Evolutionary conservation across 202 grass and related monocot genomes (phyloP).

Genomic region (Miscanthus sacchariflorus): DNA sequence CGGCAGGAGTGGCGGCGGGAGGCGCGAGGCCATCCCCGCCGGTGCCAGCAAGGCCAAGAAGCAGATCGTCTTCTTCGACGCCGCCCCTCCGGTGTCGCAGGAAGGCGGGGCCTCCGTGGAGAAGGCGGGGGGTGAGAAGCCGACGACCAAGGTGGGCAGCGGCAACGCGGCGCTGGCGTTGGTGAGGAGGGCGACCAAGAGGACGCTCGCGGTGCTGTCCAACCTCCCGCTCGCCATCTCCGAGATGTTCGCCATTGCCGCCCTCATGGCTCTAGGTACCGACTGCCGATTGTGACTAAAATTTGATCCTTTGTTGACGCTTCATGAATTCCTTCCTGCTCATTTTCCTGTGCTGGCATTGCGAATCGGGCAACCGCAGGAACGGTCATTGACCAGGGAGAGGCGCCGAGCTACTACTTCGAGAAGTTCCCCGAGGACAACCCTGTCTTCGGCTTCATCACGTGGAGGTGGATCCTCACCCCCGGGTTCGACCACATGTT

Average conservation of each 20-base stretch:
- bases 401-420: conserved; percentile 83
- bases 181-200: conserved; percentile 58
- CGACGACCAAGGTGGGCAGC: background rate
- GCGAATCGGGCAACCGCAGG: conserved; percentile 50
- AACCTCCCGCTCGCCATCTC: conserved; percentile 87
- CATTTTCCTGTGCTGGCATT: conserved; percentile 5
- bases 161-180: conserved; percentile 45
- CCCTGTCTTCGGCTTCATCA: conserved; percentile 82
- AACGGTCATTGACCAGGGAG: conserved; percentile 87
- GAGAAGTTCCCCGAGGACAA: conserved; percentile 83
- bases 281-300: background rate
- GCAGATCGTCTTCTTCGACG: conserved; percentile 88
- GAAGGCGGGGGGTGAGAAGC: background rate
- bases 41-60: conserved; percentile 56
- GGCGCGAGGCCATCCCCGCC: conserved; percentile 36
- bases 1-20: background rate
- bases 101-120: conserved; percentile 9
- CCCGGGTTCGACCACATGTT: conserved; percentile 99
- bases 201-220: conserved; percentile 64
- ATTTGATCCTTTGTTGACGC: background rate
- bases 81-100: conserved; percentile 59
- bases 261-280: conserved; percentile 85
- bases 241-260: conserved; percentile 85
- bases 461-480: conserved; percentile 91
- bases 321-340: background rate